A percentile compares a stretch with the other conserved stretches of the same genome.
Evolutionary conservation across 331 rosid species (phyloP).

Genomic region (Rhamnella rubrinervis): DNA sequence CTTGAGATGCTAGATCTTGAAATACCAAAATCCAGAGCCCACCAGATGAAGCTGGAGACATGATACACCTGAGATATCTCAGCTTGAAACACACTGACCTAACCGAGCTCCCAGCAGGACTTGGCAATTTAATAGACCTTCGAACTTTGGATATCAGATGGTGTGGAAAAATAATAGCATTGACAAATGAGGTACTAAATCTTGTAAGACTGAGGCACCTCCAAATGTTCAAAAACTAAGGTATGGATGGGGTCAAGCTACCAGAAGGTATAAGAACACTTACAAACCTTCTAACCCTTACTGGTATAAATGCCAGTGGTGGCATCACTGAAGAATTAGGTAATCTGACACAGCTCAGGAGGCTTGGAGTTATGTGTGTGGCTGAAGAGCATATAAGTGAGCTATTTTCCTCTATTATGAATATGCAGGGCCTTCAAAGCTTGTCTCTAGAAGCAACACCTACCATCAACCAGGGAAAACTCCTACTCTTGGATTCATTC

Average conservation of each 20-base stretch:
- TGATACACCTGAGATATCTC: slow-evolving; percentile 21
- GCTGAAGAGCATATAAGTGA: slow-evolving; percentile 23
- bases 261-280: slow-evolving; percentile 23
- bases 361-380: slow-evolving; percentile 24
- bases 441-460: slow-evolving; percentile 19
- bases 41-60: slow-evolving; percentile 23
- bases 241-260: slow-evolving; percentile 18
- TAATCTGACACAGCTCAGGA: slow-evolving; percentile 24
- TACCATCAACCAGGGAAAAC: not conserved
- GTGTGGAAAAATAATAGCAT: slow-evolving; percentile 18
- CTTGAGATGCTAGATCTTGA: slow-evolving; percentile 28
- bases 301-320: slow-evolving; percentile 23
- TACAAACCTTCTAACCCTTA: slow-evolving; percentile 24
- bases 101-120: slow-evolving; percentile 24
- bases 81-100: slow-evolving; percentile 25
- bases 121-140: slow-evolving; percentile 9
- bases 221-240: slow-evolving; percentile 21
- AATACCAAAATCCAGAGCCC: slow-evolving; percentile 12
- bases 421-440: slow-evolving; percentile 17
- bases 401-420: slow-evolving; percentile 23
- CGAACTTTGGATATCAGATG: slow-evolving; percentile 28
- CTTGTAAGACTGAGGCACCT: slow-evolving; percentile 31
- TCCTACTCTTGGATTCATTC: slow-evolving; percentile 22
- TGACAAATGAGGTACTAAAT: slow-evolving; percentile 8
- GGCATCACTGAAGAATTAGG: slow-evolving; percentile 26